These are phyloP conservation scores for Amphibolis antarctica DNA, from an alignment of 106 monocot species.

Conservation along the genomic window DNA sequence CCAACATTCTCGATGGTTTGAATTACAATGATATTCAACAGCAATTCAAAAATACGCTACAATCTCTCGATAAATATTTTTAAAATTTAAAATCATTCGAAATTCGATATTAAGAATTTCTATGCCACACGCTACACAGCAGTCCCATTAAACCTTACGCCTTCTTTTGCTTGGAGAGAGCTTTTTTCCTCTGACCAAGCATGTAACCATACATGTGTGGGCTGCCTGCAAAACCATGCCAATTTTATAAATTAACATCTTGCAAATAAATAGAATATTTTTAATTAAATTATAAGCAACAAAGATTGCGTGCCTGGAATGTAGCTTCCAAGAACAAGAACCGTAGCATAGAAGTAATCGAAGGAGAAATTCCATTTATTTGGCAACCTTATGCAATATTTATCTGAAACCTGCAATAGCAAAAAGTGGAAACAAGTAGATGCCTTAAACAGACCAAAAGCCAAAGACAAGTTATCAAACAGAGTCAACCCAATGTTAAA, in stretches of 20 bases:
- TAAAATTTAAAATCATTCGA: too few species aligned
- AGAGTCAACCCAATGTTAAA: neutral
- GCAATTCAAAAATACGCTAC: too few species aligned
- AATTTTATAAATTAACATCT: neutral
- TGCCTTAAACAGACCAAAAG: neutral
- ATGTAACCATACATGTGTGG: constrained; percentile 62
- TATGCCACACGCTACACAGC: too few species aligned
- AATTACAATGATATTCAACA: too few species aligned
- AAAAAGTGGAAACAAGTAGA: too few species aligned
- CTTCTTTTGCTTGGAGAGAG: constrained; percentile 43
- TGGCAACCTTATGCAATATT: constrained; percentile 64
- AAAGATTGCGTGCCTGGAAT: constrained; percentile 27
- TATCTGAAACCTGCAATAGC: constrained; percentile 37
- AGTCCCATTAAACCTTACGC: constrained; percentile 9
- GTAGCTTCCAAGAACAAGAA: constrained; percentile 36
- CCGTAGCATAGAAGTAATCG: constrained; percentile 45
- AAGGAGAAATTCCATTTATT: constrained; percentile 66
- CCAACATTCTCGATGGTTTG: too few species aligned
- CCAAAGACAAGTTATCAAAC: neutral
- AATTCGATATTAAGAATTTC: too few species aligned
- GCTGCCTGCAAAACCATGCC: constrained; percentile 25
- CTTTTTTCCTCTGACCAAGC: constrained; percentile 63
- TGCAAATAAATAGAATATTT: neutral
- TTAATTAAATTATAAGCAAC: neutral
- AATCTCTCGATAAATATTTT: too few species aligned